These are phyloP conservation scores for Podospora pseudopauciseta DNA, from an alignment of 495 filamentous ascomycete species.

Conservation along the genomic window DNA sequence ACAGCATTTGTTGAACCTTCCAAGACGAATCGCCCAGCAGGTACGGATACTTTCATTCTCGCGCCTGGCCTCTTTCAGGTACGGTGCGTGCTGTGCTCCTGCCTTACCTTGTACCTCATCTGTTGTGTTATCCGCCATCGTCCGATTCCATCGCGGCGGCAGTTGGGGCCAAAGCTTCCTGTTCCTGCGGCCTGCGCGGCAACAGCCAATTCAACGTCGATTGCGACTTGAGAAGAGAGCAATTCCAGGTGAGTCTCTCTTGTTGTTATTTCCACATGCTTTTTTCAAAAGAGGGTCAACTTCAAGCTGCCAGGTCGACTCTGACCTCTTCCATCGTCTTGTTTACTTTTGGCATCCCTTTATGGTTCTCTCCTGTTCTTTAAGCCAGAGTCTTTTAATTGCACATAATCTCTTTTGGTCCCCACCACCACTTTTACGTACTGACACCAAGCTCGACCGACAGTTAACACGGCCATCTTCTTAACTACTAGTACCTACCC, in stretches of 20 bases:
- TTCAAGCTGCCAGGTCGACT: not conserved
- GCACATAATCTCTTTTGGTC: constrained; percentile 5
- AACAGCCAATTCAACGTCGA: constrained; percentile 1
- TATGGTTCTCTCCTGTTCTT: not conserved
- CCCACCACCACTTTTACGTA: constrained; percentile 4
- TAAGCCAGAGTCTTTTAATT: constrained; percentile 7
- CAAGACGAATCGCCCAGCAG: not conserved
- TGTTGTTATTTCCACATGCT: not conserved
- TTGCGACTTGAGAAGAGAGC: constrained; percentile 2
- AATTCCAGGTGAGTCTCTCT: constrained; percentile 6
- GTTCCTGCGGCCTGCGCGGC: constrained; percentile 3
- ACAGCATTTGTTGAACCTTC: not conserved
- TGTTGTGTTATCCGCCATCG: not conserved
- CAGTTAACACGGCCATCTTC: not conserved
- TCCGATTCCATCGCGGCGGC: not conserved
- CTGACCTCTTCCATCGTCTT: not conserved
- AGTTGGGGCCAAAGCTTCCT: constrained; percentile 8
- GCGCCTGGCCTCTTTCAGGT: not conserved
- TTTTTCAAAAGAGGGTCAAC: not conserved
- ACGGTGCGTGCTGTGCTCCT: not conserved
- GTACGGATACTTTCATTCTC: not conserved
- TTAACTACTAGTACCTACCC: constrained; percentile 6
- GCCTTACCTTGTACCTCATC: not conserved
- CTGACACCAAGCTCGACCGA: not conserved
- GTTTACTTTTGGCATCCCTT: not conserved